Base-by-base conservation (phyloP, 768 basidiomycete genomes). In the Hericium erinaceus region DNA sequence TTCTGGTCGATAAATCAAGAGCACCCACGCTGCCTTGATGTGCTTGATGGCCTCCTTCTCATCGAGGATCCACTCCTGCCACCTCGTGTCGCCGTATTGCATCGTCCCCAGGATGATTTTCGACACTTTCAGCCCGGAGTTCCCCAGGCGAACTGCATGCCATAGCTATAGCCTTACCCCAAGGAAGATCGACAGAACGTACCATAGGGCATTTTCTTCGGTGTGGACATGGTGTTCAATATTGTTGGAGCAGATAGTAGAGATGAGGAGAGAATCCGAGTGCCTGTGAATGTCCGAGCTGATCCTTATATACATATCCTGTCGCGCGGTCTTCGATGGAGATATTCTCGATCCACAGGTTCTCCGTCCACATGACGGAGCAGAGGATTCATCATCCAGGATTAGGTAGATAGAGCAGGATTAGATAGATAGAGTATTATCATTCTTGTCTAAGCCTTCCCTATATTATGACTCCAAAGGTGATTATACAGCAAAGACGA, bases 11-110 rank as follows among this genome's bases (percentile, higher is more conserved):
- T 4, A 2, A 6, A 8, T 9, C 6, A 40, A 20, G 16, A 26
- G 2, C 4, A 64, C 75, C 55, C 62, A 78, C 60, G 77, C 77
- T 8, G 62, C 69, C 65, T 77, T 76, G 67, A 77, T 68, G 62
- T 76, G 74, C 54, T 72, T 59, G 11, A 71, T 64, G 1, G 65
- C 68, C 56, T 74, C 73, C 33, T 70, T 67, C 38, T 76, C 72
- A 7, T 57, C 64, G 2, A 73, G 61, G 22, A 75, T 68, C 76
- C 75, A 78, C 13, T 64, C 62, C 39, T 68, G 59, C 67, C 73
- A 73, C n/a, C 57, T 61, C 16, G 61, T 20, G 44, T 50, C 55
- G 9, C 72, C 72, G 52, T 72, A 73, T 28, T 60, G 58, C 72
- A 72, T 72, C 20, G 63, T 66, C 15, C 73, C 74, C 6, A 74